phyloP scores from a whole-genome alignment of 1,284 basidiomycete species.

The Ganoderma resinaceum region DNA sequence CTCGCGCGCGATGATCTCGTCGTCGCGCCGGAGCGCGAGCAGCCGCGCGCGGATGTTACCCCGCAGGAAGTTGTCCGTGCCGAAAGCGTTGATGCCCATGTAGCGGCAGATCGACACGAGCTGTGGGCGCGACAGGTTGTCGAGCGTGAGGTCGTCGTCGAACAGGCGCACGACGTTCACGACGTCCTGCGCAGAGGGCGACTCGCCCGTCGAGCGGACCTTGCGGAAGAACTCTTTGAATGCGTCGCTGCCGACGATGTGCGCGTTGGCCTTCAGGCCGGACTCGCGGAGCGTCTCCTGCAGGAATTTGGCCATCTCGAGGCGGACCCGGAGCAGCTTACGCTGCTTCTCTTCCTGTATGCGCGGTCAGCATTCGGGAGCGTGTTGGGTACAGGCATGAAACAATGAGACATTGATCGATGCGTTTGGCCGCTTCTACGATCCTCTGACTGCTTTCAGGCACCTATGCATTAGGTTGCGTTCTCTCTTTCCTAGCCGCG shows the following conservation, averaged over 20 bases:
- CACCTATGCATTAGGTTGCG: neutral
- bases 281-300: slow-evolving; percentile 97
- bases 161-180: slow-evolving; percentile 97
- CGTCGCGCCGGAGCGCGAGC: slow-evolving; percentile 88
- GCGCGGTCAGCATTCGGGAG: neutral
- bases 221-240: slow-evolving; percentile 99
- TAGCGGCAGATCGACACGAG: slow-evolving; percentile 97
- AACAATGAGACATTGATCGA: neutral
- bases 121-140: slow-evolving; percentile 97
- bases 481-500: neutral
- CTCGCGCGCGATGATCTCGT: slow-evolving; percentile 91
- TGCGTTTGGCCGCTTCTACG: neutral
- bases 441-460: neutral
- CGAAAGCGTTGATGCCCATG: slow-evolving; percentile 98
- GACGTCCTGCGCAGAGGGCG: slow-evolving; percentile 87
- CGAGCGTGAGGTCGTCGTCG: slow-evolving; percentile 96
- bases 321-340: slow-evolving; percentile 91
- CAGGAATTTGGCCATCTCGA: slow-evolving; percentile 99
- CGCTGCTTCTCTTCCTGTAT: slow-evolving; percentile 96
- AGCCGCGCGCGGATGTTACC: slow-evolving; percentile 91
- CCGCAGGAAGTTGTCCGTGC: slow-evolving; percentile 98
- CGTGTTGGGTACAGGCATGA: neutral
- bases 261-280: slow-evolving; percentile 89
- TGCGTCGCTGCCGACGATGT: slow-evolving; percentile 92
- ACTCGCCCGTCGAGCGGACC: slow-evolving; percentile 95